Conservation (phyloP, 768 basidiomycete species). For the Trametes cubensis region DNA sequence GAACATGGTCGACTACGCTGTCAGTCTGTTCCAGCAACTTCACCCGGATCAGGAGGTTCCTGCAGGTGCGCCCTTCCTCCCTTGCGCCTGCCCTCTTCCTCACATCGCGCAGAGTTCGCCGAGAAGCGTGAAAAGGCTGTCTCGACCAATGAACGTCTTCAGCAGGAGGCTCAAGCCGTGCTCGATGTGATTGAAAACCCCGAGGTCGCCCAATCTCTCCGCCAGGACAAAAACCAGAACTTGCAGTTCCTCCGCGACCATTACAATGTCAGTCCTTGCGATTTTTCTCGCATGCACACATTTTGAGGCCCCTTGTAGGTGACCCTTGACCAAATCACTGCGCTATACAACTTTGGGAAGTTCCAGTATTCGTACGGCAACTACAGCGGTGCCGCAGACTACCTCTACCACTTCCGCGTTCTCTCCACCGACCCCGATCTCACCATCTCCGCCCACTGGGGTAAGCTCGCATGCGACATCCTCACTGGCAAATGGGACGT, state of each 20-base stretch:
- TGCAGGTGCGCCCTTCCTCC: conserved; percentile 49
- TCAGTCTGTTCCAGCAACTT: conserved; percentile 76
- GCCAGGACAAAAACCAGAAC: conserved; percentile 98
- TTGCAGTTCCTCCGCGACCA: conserved; percentile 91
- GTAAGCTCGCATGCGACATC: conserved; percentile 96
- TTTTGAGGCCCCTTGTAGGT: conserved; percentile 53
- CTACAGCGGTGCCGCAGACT: conserved; percentile 95
- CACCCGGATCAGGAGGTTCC: conserved; percentile 73
- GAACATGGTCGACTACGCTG: conserved; percentile 97
- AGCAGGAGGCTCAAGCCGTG: conserved; percentile 90
- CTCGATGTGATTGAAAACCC: conserved; percentile 96
- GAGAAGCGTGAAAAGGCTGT: conserved; percentile 82
- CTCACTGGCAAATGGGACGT: conserved; percentile 93
- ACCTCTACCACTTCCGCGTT: conserved; percentile 97
- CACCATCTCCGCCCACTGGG: conserved; percentile 97
- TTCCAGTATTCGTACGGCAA: conserved; percentile 99
- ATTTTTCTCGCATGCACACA: not conserved
- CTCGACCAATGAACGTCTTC: conserved; percentile 79
- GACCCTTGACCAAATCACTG: conserved; percentile 91
- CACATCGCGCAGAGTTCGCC: conserved; percentile 66
- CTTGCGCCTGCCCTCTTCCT: conserved; percentile 2
- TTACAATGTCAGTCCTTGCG: conserved; percentile 43
- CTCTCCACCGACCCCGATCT: conserved; percentile 92
- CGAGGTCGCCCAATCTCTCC: conserved; percentile 90
- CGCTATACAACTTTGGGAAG: conserved; percentile 96